These are phyloP conservation scores for Geotrichum europaeum DNA, from an alignment of 1,139 yeast species.

Conservation along the genomic window DNA sequence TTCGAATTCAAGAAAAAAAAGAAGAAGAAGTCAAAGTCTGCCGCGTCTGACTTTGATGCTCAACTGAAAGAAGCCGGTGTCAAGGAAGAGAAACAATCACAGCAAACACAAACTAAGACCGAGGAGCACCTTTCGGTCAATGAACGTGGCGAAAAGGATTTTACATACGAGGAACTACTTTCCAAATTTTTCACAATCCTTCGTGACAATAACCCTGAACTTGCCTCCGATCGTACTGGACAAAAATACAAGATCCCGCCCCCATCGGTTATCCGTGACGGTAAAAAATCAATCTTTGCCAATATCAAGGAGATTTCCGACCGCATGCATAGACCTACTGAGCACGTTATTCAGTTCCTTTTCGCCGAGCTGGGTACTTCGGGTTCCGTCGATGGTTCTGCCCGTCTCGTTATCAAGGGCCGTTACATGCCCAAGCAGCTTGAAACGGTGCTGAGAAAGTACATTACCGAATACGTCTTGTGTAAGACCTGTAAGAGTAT, in stretches of 20 bases:
- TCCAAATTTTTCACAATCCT: conserved; percentile 79
- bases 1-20: conserved; percentile 76
- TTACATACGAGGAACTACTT: conserved; percentile 72
- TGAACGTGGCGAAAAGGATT: conserved; percentile 45
- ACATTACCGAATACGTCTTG: conserved; percentile 93
- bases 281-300: conserved; percentile 94
- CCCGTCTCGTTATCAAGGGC: conserved; percentile 95
- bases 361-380: conserved; percentile 99
- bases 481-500: conserved; percentile 98
- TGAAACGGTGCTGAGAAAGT: conserved; percentile 93
- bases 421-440: conserved; percentile 96
- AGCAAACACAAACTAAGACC: conserved; percentile 32
- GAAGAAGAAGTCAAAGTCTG: conserved; percentile 61
- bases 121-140: conserved; percentile 28
- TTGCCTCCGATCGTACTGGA: conserved; percentile 93
- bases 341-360: conserved; percentile 91
- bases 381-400: conserved; percentile 97
- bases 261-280: conserved; percentile 95
- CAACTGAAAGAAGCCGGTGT: conserved; percentile 89
- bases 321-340: conserved; percentile 93
- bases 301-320: conserved; percentile 93
- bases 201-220: conserved; percentile 91
- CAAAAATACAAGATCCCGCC: conserved; percentile 96
- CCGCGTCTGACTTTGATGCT: conserved; percentile 75
- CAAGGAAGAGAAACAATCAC: conserved; percentile 41